Percentiles rank a stretch among this genome's conserved stretches.
phyloP scores from a whole-genome alignment of 805 yeast genomes.

The Jamesozyma lodderae region DNA sequence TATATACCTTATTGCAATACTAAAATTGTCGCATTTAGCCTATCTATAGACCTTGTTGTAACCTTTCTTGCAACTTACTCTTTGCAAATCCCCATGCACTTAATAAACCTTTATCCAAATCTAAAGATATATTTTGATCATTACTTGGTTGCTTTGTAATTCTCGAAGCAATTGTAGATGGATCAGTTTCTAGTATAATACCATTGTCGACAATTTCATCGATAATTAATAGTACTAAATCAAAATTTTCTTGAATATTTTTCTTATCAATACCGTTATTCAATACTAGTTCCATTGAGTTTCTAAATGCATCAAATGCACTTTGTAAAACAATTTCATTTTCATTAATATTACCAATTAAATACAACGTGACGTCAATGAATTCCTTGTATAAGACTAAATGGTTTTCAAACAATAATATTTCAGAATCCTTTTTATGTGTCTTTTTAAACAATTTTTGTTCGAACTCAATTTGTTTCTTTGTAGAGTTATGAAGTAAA shows the following conservation, averaged over 20 bases:
- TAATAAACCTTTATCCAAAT: constrained; percentile 67
- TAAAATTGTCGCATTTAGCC: background rate
- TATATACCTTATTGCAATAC: background rate
- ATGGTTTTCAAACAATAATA: constrained; percentile 68
- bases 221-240: constrained; percentile 72
- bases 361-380: constrained; percentile 62
- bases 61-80: constrained; percentile 51
- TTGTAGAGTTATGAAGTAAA: constrained; percentile 20
- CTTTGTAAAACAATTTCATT: constrained; percentile 76
- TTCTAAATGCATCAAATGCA: constrained; percentile 67
- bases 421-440: constrained; percentile 71
- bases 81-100: constrained; percentile 85
- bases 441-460: constrained; percentile 61
- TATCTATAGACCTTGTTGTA: constrained; percentile 36
- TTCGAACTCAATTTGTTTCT: constrained; percentile 74
- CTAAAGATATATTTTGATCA: constrained; percentile 55
- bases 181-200: constrained; percentile 80
- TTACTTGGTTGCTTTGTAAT: constrained; percentile 79
- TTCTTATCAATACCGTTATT: constrained; percentile 60
- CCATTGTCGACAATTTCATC: constrained; percentile 96
- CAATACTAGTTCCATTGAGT: constrained; percentile 70
- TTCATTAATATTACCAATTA: constrained; percentile 68
- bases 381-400: constrained; percentile 80
- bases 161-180: constrained; percentile 77
- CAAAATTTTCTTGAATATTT: constrained; percentile 73